phyloP scores from a whole-genome alignment of 306 rosid species.

The Vigna radiata region DNA sequence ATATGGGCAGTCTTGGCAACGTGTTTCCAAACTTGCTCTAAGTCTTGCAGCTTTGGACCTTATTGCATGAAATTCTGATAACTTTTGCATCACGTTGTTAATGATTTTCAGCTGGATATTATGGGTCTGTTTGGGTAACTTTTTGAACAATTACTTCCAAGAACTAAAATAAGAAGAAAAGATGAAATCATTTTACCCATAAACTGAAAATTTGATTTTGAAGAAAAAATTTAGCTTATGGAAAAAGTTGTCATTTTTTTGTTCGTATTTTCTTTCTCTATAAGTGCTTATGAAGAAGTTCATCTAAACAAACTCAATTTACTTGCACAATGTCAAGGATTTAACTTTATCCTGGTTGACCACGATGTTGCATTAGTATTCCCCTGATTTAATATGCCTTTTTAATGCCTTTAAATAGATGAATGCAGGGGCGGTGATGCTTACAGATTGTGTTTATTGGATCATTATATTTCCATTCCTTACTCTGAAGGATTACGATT shows the following conservation, averaged over 20 bases:
- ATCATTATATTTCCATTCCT: conserved; percentile 71
- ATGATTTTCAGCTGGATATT: background rate
- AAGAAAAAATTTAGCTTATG: too few relatives aligned
- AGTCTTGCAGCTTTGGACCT: conserved; percentile 20
- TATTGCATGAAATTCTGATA: conserved; percentile 13
- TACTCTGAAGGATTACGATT: conserved; percentile 60
- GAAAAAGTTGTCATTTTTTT: too few relatives aligned
- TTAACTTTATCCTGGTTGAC: conserved; percentile 17
- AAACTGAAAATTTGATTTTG: too few relatives aligned
- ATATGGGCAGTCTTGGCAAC: too few relatives aligned
- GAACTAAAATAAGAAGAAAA: too few relatives aligned
- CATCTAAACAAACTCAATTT: too few relatives aligned
- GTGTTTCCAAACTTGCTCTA: background rate
- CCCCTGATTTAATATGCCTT: conserved; percentile 38
- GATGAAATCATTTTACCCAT: too few relatives aligned
- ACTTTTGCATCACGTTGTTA: conserved; percentile 3
- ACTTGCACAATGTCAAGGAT: conserved; percentile 22
- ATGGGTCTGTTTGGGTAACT: too few relatives aligned
- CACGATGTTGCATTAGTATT: conserved; percentile 23
- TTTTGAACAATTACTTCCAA: too few relatives aligned
- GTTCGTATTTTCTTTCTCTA: too few relatives aligned
- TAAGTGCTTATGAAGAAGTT: too few relatives aligned
- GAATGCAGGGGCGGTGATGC: conserved; percentile 78
- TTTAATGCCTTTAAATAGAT: conserved; percentile 51
- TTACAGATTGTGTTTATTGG: conserved; percentile 74